Evolutionary conservation across 2,329 filamentous ascomycete species (phyloP), one percentile per base, ranked within the genome.

Genomic region (Xylariaceae sp.): DNA sequence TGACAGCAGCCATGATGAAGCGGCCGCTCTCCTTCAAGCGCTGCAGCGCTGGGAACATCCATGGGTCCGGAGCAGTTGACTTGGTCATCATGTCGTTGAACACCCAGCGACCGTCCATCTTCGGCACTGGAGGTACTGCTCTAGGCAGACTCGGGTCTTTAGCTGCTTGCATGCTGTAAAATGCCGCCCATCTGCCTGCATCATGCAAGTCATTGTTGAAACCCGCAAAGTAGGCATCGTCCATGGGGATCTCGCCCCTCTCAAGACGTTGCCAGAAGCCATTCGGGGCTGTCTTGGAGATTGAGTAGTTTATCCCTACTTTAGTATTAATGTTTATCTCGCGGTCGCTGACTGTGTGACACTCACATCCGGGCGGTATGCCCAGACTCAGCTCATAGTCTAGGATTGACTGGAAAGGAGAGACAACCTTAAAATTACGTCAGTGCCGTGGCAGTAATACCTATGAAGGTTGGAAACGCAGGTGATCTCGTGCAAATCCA

Each of bases 251-350:
- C 53, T 90, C 83, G 52, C 92, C 92, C 50, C 87, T 85, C 68
- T 99, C 94, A 41, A 97, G 78, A 39, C 80, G 81, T 64, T 96
- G 90, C 92, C 92, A 97, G 65, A 82, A 86, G 38, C 94, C 94
- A 57, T 83, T 71, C 2, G 90, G 90, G 0, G 85, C 82, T 2
- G 86, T 84, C 60, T 81, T 80, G 45, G 89, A 90, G 64, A 97
- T 94, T 59, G 87, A 87, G 71, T 87, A 86, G 74, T 97, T 97
- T 61, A 97, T 79, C 85, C 90, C 22, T 27, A 27, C 4, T 27
- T 7, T 7, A 27, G 22, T 7, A 27, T 27, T 5, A 27, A 7
- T 27, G 7, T 4, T 4, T 4, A 7, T 27, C 22, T 4, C 22
- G 22, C 22, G 22, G 7, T 27, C 22, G 4, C 22, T 27, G 7